Evolutionary conservation across 1,284 basidiomycete species (phyloP).

Genomic region (Microbotryomycetes sp.): DNA sequence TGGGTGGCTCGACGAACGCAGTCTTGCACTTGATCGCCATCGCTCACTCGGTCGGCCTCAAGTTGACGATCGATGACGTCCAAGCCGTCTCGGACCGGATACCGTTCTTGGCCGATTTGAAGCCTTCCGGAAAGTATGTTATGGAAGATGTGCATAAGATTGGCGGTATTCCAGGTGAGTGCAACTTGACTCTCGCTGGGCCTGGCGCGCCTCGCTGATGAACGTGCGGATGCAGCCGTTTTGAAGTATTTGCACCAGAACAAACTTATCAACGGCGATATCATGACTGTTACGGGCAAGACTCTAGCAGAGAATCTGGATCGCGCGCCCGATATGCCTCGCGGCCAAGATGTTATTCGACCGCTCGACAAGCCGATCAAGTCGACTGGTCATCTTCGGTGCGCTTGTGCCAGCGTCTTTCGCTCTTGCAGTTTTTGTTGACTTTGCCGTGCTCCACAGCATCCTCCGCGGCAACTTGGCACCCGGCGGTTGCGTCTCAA

Average conservation of each 20-base stretch:
- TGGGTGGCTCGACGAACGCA: conserved; percentile 90
- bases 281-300: conserved; percentile 77
- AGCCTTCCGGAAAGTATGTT: conserved; percentile 77
- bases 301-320: conserved; percentile 84
- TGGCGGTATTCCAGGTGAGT: conserved; percentile 76
- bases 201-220: conserved; percentile 16
- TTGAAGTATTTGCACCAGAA: conserved; percentile 73
- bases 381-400: conserved; percentile 76
- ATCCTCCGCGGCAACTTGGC: conserved; percentile 88
- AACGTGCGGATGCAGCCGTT: conserved; percentile 55
- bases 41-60: conserved; percentile 77
- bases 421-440: not conserved
- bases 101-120: conserved; percentile 83
- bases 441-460: conserved; percentile 43
- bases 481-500: conserved; percentile 85
- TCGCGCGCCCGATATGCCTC: conserved; percentile 63
- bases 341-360: conserved; percentile 71
- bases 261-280: conserved; percentile 73
- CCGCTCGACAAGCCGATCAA: conserved; percentile 83
- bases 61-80: conserved; percentile 76
- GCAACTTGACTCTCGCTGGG: not conserved
- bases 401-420: conserved; percentile 29
- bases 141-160: conserved; percentile 90
- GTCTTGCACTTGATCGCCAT: conserved; percentile 85
- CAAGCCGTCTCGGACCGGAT: conserved; percentile 72